Percentiles rank a stretch among this genome's conserved stretches.
Evolutionary conservation across 148 eudicot species (phyloP).

Genomic region (Agrostemma githago): DNA sequence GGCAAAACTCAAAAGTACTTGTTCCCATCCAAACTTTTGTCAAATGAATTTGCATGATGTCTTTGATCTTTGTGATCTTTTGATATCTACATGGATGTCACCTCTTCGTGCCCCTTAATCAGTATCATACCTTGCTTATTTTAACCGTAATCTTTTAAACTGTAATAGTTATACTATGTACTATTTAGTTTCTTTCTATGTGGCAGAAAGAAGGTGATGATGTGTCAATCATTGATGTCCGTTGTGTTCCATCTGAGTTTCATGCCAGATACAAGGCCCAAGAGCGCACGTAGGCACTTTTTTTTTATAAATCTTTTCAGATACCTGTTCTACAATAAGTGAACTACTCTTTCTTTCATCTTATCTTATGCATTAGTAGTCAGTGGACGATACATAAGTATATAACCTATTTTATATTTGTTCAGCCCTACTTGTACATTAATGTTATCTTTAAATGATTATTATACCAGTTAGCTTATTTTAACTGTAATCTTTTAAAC

Average conservation of each 20-base stretch:
- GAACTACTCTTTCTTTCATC: not conserved
- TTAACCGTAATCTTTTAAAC: not conserved
- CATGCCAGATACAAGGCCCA: constrained; percentile 91
- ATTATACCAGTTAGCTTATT: not conserved
- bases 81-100: not conserved
- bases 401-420: not conserved
- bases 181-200: constrained; percentile 17
- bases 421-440: not conserved
- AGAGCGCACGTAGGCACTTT: constrained; percentile 99
- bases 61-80: not conserved
- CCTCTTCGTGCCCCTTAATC: not conserved
- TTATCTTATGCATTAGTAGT: not conserved
- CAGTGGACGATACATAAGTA: not conserved
- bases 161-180: not conserved
- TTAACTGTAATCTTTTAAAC: not conserved
- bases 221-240: constrained; percentile 63
- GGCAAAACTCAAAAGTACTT: not conserved
- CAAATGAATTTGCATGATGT: not conserved
- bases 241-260: constrained; percentile 70
- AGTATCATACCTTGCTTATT: not conserved
- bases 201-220: constrained; percentile 83
- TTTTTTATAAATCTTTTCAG: constrained; percentile 2
- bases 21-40: not conserved
- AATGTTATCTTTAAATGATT: too few species aligned
- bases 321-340: not conserved